A percentile compares a stretch with the other conserved stretches of the same genome.
These are phyloP conservation scores for Phytophthora kernoviae DNA, from an alignment of 352 stramenopile species.

Conservation along the genomic window DNA sequence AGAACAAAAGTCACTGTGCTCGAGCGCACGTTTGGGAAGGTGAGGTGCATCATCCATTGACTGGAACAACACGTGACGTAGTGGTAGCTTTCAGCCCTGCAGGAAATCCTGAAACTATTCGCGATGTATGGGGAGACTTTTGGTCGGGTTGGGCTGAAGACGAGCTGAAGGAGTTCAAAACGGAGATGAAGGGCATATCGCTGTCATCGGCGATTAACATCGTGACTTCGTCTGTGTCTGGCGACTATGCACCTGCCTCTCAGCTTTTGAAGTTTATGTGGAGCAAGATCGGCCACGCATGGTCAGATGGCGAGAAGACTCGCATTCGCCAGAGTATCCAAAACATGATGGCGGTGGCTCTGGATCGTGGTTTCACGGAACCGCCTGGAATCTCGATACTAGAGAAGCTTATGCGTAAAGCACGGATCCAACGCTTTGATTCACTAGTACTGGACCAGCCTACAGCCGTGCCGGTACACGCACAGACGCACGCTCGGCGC, in stretches of 20 bases:
- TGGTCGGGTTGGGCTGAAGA: conserved; percentile 88
- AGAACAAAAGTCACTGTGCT: conserved; percentile 84
- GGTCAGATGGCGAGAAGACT: conserved; percentile 85
- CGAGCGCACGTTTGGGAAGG: conserved; percentile 82
- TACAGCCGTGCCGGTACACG: conserved; percentile 53
- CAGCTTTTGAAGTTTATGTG: conserved; percentile 82
- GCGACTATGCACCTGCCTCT: conserved; percentile 77
- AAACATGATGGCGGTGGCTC: conserved; percentile 83
- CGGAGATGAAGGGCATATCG: conserved; percentile 78
- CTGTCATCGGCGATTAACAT: conserved; percentile 76
- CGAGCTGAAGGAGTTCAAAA: conserved; percentile 81
- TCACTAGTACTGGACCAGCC: conserved; percentile 70
- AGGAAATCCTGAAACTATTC: conserved; percentile 81
- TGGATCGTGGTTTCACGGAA: conserved; percentile 81
- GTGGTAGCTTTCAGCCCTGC: conserved; percentile 84
- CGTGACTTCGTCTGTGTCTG: conserved; percentile 79
- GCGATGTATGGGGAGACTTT: conserved; percentile 85
- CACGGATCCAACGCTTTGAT: conserved; percentile 69
- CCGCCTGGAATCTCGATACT: conserved; percentile 64
- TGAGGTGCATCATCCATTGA: conserved; percentile 43
- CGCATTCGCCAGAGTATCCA: conserved; percentile 85
- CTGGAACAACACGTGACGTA: conserved; percentile 54
- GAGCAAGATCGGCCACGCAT: conserved; percentile 82
- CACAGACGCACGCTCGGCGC: conserved; percentile 57
- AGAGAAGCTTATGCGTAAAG: conserved; percentile 74